These are phyloP conservation scores for Yamadazyma ubonensis DNA, from an alignment of 805 yeast species.

Conservation along the genomic window DNA sequence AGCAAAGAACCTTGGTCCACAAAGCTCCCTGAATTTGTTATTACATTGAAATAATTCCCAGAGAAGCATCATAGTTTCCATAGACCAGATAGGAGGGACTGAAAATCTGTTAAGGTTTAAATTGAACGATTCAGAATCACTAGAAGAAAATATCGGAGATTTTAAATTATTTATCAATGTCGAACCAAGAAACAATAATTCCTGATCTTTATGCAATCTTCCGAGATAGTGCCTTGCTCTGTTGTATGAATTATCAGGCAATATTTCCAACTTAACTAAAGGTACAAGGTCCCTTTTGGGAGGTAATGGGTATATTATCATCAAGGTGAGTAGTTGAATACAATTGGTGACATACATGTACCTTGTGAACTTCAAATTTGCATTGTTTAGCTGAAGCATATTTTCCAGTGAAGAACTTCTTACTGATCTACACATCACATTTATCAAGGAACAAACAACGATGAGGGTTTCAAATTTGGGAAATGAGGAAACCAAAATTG, in stretches of 20 bases:
- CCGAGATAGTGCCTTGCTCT: constrained; percentile 52
- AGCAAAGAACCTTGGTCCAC: constrained; percentile 43
- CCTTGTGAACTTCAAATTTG: constrained; percentile 35
- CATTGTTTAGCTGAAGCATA: constrained; percentile 36
- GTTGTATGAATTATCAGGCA: constrained; percentile 42
- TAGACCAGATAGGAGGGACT: constrained; percentile 45
- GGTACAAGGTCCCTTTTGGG: constrained; percentile 1
- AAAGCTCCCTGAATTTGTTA: constrained; percentile 44
- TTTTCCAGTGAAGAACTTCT: constrained; percentile 38
- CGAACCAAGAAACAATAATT: constrained; percentile 48
- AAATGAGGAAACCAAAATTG: constrained; percentile 49
- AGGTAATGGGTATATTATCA: constrained; percentile 67
- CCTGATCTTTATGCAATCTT: constrained; percentile 53
- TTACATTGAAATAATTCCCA: constrained; percentile 84
- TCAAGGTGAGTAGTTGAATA: constrained; percentile 58
- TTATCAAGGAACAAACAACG: constrained; percentile 68
- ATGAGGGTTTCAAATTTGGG: constrained; percentile 50
- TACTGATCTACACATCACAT: constrained; percentile 56
- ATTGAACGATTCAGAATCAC: constrained; percentile 14
- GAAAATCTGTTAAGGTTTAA: constrained; percentile 2
- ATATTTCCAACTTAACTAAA: background rate
- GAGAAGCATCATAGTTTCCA: constrained; percentile 58
- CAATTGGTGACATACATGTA: constrained; percentile 51
- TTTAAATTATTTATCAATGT: constrained; percentile 50
- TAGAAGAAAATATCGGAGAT: constrained; percentile 35